These are phyloP conservation scores for Amanita pseudoporphyria DNA, from an alignment of 768 basidiomycete genomes.

Conservation along the genomic window DNA sequence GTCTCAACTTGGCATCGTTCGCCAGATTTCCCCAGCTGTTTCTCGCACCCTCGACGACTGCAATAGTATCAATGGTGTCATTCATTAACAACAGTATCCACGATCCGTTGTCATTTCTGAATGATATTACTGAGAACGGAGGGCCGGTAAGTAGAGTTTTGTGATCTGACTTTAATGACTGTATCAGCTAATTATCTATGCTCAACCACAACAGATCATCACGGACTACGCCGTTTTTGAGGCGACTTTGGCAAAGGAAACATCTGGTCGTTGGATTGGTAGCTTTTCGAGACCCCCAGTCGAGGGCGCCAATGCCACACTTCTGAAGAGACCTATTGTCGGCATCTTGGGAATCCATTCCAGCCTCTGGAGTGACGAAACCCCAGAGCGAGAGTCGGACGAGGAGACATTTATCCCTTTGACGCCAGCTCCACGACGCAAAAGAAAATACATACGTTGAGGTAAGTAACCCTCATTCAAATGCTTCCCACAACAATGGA, in stretches of 20 bases:
- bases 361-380: background rate
- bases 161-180: background rate
- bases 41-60: background rate
- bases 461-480: background rate
- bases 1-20: too few species aligned
- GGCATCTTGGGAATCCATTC: background rate
- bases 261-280: background rate
- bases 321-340: background rate
- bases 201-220: constrained; percentile 1
- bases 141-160: background rate
- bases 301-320: background rate
- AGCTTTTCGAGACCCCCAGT: background rate
- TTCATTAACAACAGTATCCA: background rate
- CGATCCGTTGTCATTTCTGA: background rate
- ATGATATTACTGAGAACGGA: background rate
- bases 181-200: background rate
- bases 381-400: background rate
- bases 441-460: too few species aligned
- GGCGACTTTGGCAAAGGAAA: background rate
- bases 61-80: background rate
- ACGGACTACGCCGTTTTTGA: constrained; percentile 1
- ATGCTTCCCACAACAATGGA: background rate
- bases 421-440: constrained; percentile 1
- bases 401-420: background rate
- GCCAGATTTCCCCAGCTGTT: background rate